A percentile compares a stretch with the other conserved stretches of the same genome.
These are phyloP conservation scores for Ophiostoma piceae DNA, from an alignment of 2,329 filamentous ascomycete species.

Conservation along the genomic window DNA sequence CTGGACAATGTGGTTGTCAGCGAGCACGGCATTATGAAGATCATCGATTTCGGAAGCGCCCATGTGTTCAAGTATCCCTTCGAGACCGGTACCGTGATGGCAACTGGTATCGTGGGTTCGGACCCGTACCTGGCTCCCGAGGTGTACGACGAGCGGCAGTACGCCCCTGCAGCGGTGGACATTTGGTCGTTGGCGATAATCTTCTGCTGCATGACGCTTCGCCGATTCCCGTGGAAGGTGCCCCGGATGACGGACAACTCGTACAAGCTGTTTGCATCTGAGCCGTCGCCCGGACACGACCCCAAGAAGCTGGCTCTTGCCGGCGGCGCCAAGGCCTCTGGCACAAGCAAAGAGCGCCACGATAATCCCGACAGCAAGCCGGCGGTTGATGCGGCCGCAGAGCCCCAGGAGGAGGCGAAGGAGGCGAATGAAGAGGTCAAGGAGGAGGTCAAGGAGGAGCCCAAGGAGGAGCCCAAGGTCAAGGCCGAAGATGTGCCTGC, in stretches of 20 bases:
- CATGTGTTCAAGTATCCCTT: conserved; percentile 97
- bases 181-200: conserved; percentile 99
- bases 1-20: conserved; percentile 97
- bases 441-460: not conserved
- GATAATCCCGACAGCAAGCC: conserved; percentile 29
- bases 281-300: conserved; percentile 70
- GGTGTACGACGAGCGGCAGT: conserved; percentile 88
- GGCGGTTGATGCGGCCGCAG: not conserved
- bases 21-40: conserved; percentile 95
- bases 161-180: conserved; percentile 89
- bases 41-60: conserved; percentile 97
- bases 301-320: conserved; percentile 49
- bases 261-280: conserved; percentile 84
- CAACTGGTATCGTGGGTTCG: conserved; percentile 70
- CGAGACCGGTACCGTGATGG: conserved; percentile 77
- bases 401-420: not conserved
- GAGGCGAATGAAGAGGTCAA: not conserved
- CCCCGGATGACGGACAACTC: conserved; percentile 89
- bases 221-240: conserved; percentile 95
- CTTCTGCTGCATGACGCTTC: conserved; percentile 95
- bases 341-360: conserved; percentile 43
- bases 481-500: not conserved
- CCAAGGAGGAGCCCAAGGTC: not conserved
- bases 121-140: conserved; percentile 96
- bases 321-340: conserved; percentile 49